Evolutionary conservation across 164 flowering plant species (phyloP), one percentile per base, ranked within the genome.

Genomic region (Brasenia schreberi): DNA sequence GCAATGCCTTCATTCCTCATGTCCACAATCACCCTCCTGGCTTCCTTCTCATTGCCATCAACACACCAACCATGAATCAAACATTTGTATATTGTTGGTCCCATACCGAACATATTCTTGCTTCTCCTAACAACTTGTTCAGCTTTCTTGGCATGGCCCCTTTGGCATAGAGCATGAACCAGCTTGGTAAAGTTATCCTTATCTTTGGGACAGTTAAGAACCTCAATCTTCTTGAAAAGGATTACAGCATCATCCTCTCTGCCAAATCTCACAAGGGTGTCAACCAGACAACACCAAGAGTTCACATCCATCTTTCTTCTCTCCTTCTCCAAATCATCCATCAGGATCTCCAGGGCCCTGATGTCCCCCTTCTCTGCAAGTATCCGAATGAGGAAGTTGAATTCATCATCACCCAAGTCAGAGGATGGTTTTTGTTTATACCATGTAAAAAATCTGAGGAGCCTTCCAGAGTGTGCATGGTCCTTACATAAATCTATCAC

Each of bases 391-490:
- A 78, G 85, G 64, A 74, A 61, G 69, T 90, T 90, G 66, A 77
- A 88, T 33, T 72, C 80, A 60, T 64, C 73, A 60, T 88, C 87
- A 18, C 74, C 77, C 67, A 85, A 65, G 45, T 64, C 63, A 45
- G 63, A 70, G 39, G 42, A 43, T 23, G 23, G 23, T 12, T 49
- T 79, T 65, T 79, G 81, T 43, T 67, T 43, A 2, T 87, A 82
- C 97, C 97, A 90, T 12, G 77, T 64, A 73, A 90, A 86, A 76
- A 90, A 90, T 61, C 97, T 79, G 5, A 88, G 75, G 18, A 90
- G 63, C 66, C 97, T 83, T 61, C 94, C 79, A n/a, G 76, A 67
- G 69, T 84, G 83, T 10, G 84, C 86, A 64, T 81, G 78, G 42
- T 65, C 43, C 72, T 83, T 82, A 69, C 92, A 84, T 43, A 74